phyloP scores from a whole-genome alignment of 78 protist genomes.

The Dictyostelium brefeldianum region DNA sequence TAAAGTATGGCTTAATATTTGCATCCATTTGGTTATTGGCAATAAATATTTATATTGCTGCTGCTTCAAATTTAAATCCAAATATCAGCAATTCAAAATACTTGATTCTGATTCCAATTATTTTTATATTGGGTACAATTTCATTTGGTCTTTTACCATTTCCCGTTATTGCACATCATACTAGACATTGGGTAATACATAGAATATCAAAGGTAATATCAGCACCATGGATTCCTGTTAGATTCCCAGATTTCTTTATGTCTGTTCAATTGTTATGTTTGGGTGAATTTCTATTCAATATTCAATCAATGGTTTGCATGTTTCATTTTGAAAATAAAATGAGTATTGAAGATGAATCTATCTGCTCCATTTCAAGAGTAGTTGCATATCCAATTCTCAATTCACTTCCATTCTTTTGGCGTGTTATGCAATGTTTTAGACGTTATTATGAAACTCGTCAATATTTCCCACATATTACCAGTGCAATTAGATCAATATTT shows the following conservation, averaged over 20 bases:
- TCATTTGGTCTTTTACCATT: slow-evolving; percentile 29
- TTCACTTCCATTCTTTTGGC: slow-evolving; percentile 44
- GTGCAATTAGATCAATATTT: slow-evolving; percentile 66
- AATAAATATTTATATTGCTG: slow-evolving; percentile 38
- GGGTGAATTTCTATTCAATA: slow-evolving; percentile 64
- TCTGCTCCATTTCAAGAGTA: slow-evolving; percentile 18
- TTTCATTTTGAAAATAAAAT: not conserved
- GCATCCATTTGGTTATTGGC: slow-evolving; percentile 27
- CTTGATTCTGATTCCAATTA: not conserved
- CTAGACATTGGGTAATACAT: slow-evolving; percentile 51
- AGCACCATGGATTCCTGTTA: slow-evolving; percentile 61
- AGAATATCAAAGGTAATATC: slow-evolving; percentile 34
- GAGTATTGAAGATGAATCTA: not conserved
- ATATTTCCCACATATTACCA: slow-evolving; percentile 68
- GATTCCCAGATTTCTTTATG: slow-evolving; percentile 67
- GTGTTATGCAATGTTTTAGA: slow-evolving; percentile 76
- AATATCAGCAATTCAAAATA: not conserved
- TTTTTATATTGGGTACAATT: slow-evolving; percentile 12
- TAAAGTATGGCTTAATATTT: slow-evolving; percentile 31
- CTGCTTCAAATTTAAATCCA: not conserved
- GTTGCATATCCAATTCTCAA: slow-evolving; percentile 29
- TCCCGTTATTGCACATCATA: slow-evolving; percentile 14
- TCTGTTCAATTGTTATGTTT: slow-evolving; percentile 48
- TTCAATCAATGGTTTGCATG: slow-evolving; percentile 64
- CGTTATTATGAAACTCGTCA: slow-evolving; percentile 61